Conservation (phyloP, 2,329 filamentous ascomycete species). For the Apiospora sp. region DNA sequence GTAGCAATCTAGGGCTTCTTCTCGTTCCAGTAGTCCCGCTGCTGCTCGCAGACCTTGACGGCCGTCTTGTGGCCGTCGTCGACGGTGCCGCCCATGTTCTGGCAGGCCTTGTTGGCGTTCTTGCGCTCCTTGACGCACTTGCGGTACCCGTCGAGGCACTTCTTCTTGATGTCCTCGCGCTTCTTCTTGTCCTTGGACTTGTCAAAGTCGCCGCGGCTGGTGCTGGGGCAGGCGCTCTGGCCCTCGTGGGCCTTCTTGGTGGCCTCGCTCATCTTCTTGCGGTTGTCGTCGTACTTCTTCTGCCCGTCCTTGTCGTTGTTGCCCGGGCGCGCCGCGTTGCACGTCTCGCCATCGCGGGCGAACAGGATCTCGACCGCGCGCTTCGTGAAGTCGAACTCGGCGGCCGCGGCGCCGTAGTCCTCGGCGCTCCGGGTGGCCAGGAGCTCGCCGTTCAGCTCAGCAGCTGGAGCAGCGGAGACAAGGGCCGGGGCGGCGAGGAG, state of each 20-base stretch:
- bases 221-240: slow-evolving; percentile 16
- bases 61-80: slow-evolving; percentile 2
- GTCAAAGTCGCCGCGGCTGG: slow-evolving; percentile 12
- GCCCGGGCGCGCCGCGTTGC: not conserved
- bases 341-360: slow-evolving; percentile 14
- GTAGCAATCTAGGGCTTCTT: slow-evolving; percentile 3
- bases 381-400: slow-evolving; percentile 17
- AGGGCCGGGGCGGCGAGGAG: slow-evolving; percentile 4
- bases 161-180: slow-evolving; percentile 8
- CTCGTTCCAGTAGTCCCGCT: slow-evolving; percentile 10
- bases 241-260: slow-evolving; percentile 18
- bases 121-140: slow-evolving; percentile 12
- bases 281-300: slow-evolving; percentile 21
- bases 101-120: slow-evolving; percentile 17
- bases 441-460: not conserved
- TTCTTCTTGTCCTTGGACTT: slow-evolving; percentile 19
- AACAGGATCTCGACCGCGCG: slow-evolving; percentile 18
- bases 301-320: not conserved
- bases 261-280: slow-evolving; percentile 9
- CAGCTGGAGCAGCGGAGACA: not conserved
- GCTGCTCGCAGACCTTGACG: slow-evolving; percentile 7
- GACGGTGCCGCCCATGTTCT: slow-evolving; percentile 3
- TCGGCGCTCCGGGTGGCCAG: not conserved
- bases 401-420: slow-evolving; percentile 2
- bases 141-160: slow-evolving; percentile 12